A percentile compares a stretch with the other conserved stretches of the same genome.
Evolutionary conservation across 176 grass and related monocot species (phyloP).

Genomic region (Paspalum vaginatum): DNA sequence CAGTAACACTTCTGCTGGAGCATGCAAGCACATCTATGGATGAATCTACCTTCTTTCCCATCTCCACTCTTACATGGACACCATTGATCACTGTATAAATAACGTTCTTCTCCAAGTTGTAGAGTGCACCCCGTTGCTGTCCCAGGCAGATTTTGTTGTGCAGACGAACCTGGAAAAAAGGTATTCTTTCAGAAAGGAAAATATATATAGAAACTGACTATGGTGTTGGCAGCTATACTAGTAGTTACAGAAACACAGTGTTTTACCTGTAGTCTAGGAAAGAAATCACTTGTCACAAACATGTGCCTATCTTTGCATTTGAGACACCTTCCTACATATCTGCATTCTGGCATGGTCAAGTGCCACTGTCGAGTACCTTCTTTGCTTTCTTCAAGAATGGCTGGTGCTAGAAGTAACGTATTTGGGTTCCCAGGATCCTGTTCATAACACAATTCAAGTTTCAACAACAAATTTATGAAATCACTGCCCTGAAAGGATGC

Average conservation of each 20-base stretch:
- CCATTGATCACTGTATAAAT: slow-evolving; percentile 74
- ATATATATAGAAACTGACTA: neutral
- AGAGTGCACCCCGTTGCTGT: slow-evolving; percentile 51
- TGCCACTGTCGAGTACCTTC: slow-evolving; percentile 60
- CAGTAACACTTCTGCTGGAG: slow-evolving; percentile 77
- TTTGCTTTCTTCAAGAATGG: slow-evolving; percentile 69
- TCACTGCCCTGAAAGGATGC: slow-evolving; percentile 66
- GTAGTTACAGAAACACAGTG: neutral
- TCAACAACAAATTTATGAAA: slow-evolving; percentile 76
- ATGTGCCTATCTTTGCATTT: slow-evolving; percentile 74
- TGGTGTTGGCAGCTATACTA: neutral
- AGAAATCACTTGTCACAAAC: slow-evolving; percentile 80
- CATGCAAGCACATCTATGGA: slow-evolving; percentile 85
- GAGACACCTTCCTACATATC: slow-evolving; percentile 73
- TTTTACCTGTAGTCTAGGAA: slow-evolving; percentile 82
- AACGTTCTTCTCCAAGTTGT: slow-evolving; percentile 81
- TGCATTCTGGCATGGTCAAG: slow-evolving; percentile 47
- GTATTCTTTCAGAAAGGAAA: neutral
- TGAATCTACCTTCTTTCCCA: slow-evolving; percentile 53
- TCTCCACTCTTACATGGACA: slow-evolving; percentile 70
- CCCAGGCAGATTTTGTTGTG: slow-evolving; percentile 65
- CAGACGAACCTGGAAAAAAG: slow-evolving; percentile 70
- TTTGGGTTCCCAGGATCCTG: slow-evolving; percentile 76
- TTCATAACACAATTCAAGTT: slow-evolving; percentile 86
- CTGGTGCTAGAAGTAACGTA: slow-evolving; percentile 71